These are phyloP conservation scores for Maudiozyma bulderi DNA, from an alignment of 805 yeast genomes.

Conservation along the genomic window DNA sequence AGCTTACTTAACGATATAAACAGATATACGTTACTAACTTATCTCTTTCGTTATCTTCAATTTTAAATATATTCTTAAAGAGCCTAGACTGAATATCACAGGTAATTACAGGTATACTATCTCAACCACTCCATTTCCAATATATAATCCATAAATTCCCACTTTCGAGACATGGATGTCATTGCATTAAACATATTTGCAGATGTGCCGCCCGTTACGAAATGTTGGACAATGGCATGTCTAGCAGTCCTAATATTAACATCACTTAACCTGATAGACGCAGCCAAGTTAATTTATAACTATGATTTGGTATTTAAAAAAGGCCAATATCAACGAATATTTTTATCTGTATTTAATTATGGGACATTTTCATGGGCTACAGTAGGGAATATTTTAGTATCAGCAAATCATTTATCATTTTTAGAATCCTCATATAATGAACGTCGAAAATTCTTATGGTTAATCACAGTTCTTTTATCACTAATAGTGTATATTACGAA, in stretches of 20 bases:
- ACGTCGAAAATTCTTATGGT: conserved; percentile 23
- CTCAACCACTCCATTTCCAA: too few relatives aligned
- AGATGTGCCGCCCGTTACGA: conserved; percentile 34
- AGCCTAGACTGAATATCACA: too few relatives aligned
- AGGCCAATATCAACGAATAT: conserved; percentile 31
- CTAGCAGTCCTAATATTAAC: conserved; percentile 29
- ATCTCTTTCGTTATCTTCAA: too few relatives aligned
- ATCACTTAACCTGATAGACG: conserved; percentile 27
- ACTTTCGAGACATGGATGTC: conserved; percentile 16
- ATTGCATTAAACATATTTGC: conserved; percentile 20
- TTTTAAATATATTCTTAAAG: too few relatives aligned
- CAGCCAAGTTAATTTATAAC: conserved; percentile 28
- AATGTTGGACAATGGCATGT: conserved; percentile 31
- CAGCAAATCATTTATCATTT: conserved; percentile 17
- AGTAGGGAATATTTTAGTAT: conserved; percentile 15
- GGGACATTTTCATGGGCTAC: conserved; percentile 26
- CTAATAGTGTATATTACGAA: conserved; percentile 16
- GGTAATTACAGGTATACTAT: too few relatives aligned
- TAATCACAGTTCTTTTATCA: conserved; percentile 10
- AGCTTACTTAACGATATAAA: too few relatives aligned
- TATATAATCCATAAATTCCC: too few relatives aligned
- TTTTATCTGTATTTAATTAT: conserved; percentile 32
- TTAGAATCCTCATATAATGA: conserved; percentile 20
- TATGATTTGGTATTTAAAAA: conserved; percentile 32
- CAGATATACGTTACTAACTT: too few relatives aligned